These are phyloP conservation scores for Rhodotorula sp. DNA, from an alignment of 1,284 basidiomycete genomes.

Conservation along the genomic window DNA sequence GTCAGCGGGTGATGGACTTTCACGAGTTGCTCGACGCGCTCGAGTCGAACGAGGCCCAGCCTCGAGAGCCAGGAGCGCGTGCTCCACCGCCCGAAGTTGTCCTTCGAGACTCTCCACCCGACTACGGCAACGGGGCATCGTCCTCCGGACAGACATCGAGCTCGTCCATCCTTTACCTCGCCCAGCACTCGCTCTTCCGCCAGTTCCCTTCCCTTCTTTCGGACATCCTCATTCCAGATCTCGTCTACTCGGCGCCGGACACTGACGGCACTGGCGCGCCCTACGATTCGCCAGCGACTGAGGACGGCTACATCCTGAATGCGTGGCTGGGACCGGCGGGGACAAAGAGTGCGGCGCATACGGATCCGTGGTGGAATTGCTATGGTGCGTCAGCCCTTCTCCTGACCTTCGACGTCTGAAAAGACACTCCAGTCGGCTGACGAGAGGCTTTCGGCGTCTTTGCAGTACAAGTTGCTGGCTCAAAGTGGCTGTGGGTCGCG, in stretches of 20 bases:
- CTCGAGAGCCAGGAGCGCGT: neutral
- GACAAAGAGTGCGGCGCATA: conserved; percentile 84
- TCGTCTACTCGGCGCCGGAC: conserved; percentile 71
- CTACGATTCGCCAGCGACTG: conserved; percentile 68
- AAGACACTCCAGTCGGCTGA: neutral
- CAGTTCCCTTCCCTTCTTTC: conserved; percentile 77
- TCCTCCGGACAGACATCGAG: neutral
- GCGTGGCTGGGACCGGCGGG: conserved; percentile 83
- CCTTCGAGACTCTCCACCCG: neutral
- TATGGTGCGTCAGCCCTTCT: conserved; percentile 63
- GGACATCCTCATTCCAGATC: conserved; percentile 82
- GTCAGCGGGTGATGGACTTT: conserved; percentile 76
- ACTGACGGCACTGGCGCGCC: conserved; percentile 48
- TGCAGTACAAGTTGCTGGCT: conserved; percentile 82
- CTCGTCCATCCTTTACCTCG: conserved; percentile 68
- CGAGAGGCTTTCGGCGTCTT: too few species aligned
- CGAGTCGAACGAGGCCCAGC: neutral
- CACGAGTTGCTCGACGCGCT: conserved; percentile 64
- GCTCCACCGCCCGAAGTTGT: neutral
- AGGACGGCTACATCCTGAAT: conserved; percentile 72
- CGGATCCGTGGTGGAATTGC: conserved; percentile 91
- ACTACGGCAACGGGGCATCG: neutral
- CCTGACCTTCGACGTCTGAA: conserved; percentile 22
- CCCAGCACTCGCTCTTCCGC: conserved; percentile 79
- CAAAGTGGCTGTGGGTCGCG: conserved; percentile 90